phyloP scores from a whole-genome alignment of 2,329 filamentous ascomycete species.

The Talaromyces sp. region DNA sequence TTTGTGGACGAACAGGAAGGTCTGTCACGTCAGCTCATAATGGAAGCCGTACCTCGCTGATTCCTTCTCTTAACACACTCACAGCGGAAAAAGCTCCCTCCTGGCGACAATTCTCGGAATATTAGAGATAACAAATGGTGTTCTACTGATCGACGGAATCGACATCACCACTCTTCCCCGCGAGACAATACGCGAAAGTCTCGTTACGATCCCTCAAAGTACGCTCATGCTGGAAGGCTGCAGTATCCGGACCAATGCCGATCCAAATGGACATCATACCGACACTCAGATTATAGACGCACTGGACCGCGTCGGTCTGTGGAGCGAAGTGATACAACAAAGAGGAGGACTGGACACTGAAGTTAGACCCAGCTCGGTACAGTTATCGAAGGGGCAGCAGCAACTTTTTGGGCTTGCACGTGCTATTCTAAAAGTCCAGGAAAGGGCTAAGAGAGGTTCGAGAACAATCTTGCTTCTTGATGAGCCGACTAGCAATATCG shows the following conservation, averaged over 20 bases:
- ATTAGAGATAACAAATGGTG: slow-evolving; percentile 35
- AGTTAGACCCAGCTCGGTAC: slow-evolving; percentile 43
- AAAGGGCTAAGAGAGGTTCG: slow-evolving; percentile 23
- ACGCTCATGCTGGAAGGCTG: slow-evolving; percentile 36
- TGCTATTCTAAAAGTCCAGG: slow-evolving; percentile 43
- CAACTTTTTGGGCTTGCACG: slow-evolving; percentile 61
- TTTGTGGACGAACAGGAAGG: slow-evolving; percentile 14
- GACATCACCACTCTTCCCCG: slow-evolving; percentile 37
- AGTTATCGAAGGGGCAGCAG: slow-evolving; percentile 52
- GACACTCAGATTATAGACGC: slow-evolving; percentile 34
- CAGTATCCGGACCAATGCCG: slow-evolving; percentile 35
- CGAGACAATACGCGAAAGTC: slow-evolving; percentile 34
- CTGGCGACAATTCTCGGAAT: slow-evolving; percentile 39
- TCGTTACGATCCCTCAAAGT: slow-evolving; percentile 43
- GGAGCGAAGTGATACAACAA: slow-evolving; percentile 28
- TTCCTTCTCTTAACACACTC: neutral
- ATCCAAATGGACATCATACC: slow-evolving; percentile 29
- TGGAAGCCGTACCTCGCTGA: neutral
- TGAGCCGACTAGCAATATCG: slow-evolving; percentile 35
- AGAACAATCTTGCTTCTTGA: slow-evolving; percentile 38
- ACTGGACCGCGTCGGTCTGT: slow-evolving; percentile 35
- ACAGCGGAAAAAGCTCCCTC: slow-evolving; percentile 41
- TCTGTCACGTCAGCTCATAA: neutral
- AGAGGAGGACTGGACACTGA: slow-evolving; percentile 36
- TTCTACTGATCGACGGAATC: slow-evolving; percentile 39